Evolutionary conservation across 257 asterid genomes (phyloP), one percentile per base, ranked within the genome.

Genomic region (Forsythia suspensa): DNA sequence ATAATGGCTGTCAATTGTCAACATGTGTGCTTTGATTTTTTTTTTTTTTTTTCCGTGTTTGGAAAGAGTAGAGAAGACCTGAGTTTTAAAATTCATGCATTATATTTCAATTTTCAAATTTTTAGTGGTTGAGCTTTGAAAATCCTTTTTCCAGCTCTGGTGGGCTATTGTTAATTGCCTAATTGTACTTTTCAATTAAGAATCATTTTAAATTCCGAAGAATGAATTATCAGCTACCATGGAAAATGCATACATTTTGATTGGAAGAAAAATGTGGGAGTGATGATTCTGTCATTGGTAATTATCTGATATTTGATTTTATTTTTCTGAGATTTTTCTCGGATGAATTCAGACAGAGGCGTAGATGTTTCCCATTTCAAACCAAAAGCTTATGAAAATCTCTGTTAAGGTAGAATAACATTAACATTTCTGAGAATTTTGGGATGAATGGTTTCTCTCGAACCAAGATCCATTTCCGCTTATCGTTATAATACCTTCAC

Each of bases 61-160:
- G 52, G 44, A 18, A 61, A 8, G 78, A 63, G 73, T 65, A 44
- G 76, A 43, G 57, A 67, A 72, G 29, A 78, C 55, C 79, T 80
- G 34, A 59, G 7, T n/a, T 57, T n/a, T 65, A 37, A 76, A 18
- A 67, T 66, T 76, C 2, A 72, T 8, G 77, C 74, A 18, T 72
- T 38, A 15, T 20, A 10, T 72, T 52, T 74, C 79, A 36, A 21
- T 39, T 46, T 55, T 65, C 20, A 46, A 36, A 20, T 57, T 71
- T 24, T 40, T 8, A 5, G 36, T 51, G 13, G 66, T 65, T 76
- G 4, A 39, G 20, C 79, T 41, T 65, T 21, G 57, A 51, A 21
- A 46, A 37, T 39, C 55, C 15, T 29, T 38, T 39, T 74, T 67
- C 61, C 3, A 70, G 51, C 55, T 29, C 40, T 61, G 9, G 46